Evolutionary conservation across 495 filamentous ascomycete genomes (phyloP).

Genomic region (Hypoxylon cercidicola): DNA sequence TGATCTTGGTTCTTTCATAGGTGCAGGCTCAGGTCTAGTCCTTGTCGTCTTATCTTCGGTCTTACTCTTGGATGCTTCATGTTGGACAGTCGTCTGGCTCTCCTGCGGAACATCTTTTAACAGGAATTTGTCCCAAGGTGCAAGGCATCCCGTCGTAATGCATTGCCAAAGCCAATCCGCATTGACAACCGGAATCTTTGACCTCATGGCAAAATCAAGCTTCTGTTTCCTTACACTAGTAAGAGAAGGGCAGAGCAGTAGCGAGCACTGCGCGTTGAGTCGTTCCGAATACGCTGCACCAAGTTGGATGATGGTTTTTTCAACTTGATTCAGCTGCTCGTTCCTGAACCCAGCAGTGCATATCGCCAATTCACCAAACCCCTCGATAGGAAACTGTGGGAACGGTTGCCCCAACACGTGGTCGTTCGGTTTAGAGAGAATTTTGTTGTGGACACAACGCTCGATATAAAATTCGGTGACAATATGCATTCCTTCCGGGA

Average conservation of each 20-base stretch:
- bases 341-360: slow-evolving; percentile 84
- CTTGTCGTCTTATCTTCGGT: slow-evolving; percentile 19
- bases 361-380: slow-evolving; percentile 73
- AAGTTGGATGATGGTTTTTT: slow-evolving; percentile 76
- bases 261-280: slow-evolving; percentile 70
- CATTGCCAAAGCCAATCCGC: slow-evolving; percentile 86
- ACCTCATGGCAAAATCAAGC: slow-evolving; percentile 73
- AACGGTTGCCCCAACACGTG: slow-evolving; percentile 82
- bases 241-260: slow-evolving; percentile 74
- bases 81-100: neutral
- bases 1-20: slow-evolving; percentile 10
- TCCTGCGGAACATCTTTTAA: slow-evolving; percentile 50
- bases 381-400: slow-evolving; percentile 71
- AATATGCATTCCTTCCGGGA: slow-evolving; percentile 55
- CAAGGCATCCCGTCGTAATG: slow-evolving; percentile 59
- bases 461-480: slow-evolving; percentile 97
- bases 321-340: slow-evolving; percentile 86
- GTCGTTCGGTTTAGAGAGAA: slow-evolving; percentile 72
- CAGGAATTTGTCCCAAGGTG: slow-evolving; percentile 51
- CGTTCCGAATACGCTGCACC: slow-evolving; percentile 82
- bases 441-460: slow-evolving; percentile 79
- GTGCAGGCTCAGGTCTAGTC: slow-evolving; percentile 29
- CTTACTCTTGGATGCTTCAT: neutral
- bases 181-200: slow-evolving; percentile 80
- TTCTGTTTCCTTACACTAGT: slow-evolving; percentile 74